Percentiles rank a stretch among this genome's conserved stretches.
Conservation (phyloP, 768 basidiomycete genomes). For the Clathrus columnatus region DNA sequence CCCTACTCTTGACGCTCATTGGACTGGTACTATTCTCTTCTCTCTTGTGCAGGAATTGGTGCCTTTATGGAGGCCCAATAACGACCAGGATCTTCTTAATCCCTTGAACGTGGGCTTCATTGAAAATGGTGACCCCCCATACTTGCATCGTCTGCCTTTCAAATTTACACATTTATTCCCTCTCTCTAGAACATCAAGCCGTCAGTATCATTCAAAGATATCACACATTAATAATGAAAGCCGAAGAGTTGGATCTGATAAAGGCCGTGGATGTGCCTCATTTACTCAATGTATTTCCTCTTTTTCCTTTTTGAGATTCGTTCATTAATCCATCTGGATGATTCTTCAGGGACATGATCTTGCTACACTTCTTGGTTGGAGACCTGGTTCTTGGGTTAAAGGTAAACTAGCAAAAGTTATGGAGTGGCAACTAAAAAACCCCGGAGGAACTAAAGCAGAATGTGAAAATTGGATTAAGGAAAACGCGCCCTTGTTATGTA, state of each 20-base stretch:
- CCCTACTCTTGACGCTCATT: constrained; percentile 49
- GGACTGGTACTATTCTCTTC: constrained; percentile 67
- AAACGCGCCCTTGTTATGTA: no score
- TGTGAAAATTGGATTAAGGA: constrained; percentile 65
- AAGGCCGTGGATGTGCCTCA: constrained; percentile 40
- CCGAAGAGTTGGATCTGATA: constrained; percentile 56
- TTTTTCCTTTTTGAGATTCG: constrained; percentile 1
- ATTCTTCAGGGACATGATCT: constrained; percentile 69
- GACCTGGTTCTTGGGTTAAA: constrained; percentile 65
- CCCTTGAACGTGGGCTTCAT: neutral
- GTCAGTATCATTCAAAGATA: constrained; percentile 53
- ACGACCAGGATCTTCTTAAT: constrained; percentile 21
- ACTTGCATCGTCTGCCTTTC: constrained; percentile 18
- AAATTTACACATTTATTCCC: constrained; percentile 33
- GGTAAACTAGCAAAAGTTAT: constrained; percentile 57
- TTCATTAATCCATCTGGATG: neutral
- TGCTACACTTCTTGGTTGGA: constrained; percentile 39
- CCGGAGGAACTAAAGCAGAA: constrained; percentile 52
- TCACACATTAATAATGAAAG: constrained; percentile 48
- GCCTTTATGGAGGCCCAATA: constrained; percentile 35
- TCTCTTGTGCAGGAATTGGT: constrained; percentile 66
- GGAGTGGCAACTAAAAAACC: constrained; percentile 82
- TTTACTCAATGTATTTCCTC: neutral
- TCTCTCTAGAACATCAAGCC: constrained; percentile 28
- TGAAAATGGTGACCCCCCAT: constrained; percentile 4